Conservation (phyloP, 2,329 filamentous ascomycete species). For the Diaporthe eres region DNA sequence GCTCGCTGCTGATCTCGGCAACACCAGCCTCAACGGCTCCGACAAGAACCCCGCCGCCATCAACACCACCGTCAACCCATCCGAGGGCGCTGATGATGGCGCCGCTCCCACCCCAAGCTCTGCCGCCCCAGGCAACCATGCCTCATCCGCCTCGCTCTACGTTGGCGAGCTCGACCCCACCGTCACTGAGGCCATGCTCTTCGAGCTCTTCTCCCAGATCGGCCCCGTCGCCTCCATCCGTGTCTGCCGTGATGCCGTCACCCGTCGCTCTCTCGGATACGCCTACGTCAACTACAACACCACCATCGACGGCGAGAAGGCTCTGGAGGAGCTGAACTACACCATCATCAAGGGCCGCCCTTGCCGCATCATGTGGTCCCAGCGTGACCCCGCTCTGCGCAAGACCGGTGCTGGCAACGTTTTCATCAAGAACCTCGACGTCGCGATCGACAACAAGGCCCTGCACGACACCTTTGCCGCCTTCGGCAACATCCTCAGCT, state of each 20-base stretch:
- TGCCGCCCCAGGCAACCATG: constrained; percentile 82
- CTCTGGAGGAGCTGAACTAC: constrained; percentile 99
- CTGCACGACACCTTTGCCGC: constrained; percentile 99
- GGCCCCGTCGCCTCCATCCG: constrained; percentile 98
- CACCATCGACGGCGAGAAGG: constrained; percentile 95
- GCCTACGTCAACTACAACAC: constrained; percentile 99
- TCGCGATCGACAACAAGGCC: constrained; percentile 99
- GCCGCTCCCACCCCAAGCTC: constrained; percentile 81
- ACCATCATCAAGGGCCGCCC: constrained; percentile 98
- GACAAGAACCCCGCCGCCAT: constrained; percentile 75
- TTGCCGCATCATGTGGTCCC: constrained; percentile 99
- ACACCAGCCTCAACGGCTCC: constrained; percentile 77
- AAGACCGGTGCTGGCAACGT: constrained; percentile 99
- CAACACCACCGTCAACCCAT: constrained; percentile 78
- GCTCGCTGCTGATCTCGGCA: constrained; percentile 84
- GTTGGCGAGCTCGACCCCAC: constrained; percentile 98
- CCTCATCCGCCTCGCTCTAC: constrained; percentile 98
- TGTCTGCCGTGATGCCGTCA: constrained; percentile 99
- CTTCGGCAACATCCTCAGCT: constrained; percentile 99
- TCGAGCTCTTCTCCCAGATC: constrained; percentile 99
- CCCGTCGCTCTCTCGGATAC: constrained; percentile 97
- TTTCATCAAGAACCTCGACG: constrained; percentile 99
- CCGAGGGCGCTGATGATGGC: constrained; percentile 68
- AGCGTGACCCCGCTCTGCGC: constrained; percentile 98
- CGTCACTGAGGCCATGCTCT: constrained; percentile 99